Evolutionary conservation across 1,284 basidiomycete species (phyloP), one percentile per base, ranked within the genome.

Genomic region (Puccinia coronata): DNA sequence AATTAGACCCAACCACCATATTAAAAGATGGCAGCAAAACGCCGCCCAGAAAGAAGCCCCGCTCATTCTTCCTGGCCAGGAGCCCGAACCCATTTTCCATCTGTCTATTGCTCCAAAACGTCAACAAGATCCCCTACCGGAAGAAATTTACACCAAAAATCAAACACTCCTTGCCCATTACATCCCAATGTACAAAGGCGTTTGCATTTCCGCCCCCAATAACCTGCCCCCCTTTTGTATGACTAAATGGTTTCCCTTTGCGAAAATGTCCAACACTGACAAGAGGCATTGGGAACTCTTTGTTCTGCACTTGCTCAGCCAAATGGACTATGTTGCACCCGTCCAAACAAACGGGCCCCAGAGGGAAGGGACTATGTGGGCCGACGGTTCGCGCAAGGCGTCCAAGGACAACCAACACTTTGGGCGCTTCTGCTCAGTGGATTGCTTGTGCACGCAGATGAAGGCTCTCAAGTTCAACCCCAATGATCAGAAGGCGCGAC

Each of bases 321-420:
- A 6, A 31, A 57, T 57, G 6, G 20, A 57, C 20, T 57, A 57
- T 23, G 20, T 57, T 57, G 55, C 55, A 9, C 55, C 20, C 11
- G 55, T 57, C 28, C 6, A 23, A 8, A 31, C 9, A 57, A 57
- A 57, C 20, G 55, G 55, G 55, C 55, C 55, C 55, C 55, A 57
- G 55, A 57, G 28, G 28, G 55, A 57, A 57, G 55, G 55, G 9
- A 57, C 55, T 31, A 57, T 57, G 55, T 57, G 55, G 55, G 55
- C 55, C 28, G 20, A 57, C 9, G 55, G 55, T 23, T 57, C 11
- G 55, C 55, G 28, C n/a, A 57, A 57, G 55, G 55, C 55, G 6
- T 57, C 55, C 23, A 57, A 57, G 55, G 55, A 57, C 55, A 23
- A 23, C 55, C 20, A 57, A 31, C 55, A 57, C 20, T 57, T 57